Evolutionary conservation across 345 rosid genomes (phyloP).

Genomic region (Excoecaria agallocha): DNA sequence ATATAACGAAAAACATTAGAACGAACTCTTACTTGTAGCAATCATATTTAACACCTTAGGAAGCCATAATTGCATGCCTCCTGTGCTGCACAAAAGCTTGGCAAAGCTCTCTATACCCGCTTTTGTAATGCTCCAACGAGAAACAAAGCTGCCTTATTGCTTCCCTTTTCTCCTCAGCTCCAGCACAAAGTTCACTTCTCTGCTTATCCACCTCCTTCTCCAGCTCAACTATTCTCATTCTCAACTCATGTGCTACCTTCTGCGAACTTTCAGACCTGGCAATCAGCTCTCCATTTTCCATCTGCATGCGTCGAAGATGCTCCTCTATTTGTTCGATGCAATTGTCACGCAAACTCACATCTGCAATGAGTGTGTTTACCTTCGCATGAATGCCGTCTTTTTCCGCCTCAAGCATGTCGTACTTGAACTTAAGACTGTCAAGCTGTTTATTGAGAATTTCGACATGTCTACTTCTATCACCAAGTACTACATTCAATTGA

Average conservation of each 20-base stretch:
- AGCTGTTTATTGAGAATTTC: slow-evolving; percentile 35
- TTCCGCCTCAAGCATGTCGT: slow-evolving; percentile 30
- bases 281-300: slow-evolving; percentile 47
- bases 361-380: slow-evolving; percentile 34
- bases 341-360: slow-evolving; percentile 34
- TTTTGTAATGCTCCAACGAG: slow-evolving; percentile 74
- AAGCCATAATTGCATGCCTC: slow-evolving; percentile 35
- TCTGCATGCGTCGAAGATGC: slow-evolving; percentile 46
- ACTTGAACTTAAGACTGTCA: slow-evolving; percentile 25
- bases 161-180: slow-evolving; percentile 76
- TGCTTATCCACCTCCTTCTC: slow-evolving; percentile 39
- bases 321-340: slow-evolving; percentile 41
- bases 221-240: slow-evolving; percentile 40
- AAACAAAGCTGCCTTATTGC: slow-evolving; percentile 88
- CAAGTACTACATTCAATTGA: slow-evolving; percentile 43
- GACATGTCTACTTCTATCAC: slow-evolving; percentile 32
- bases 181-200: slow-evolving; percentile 40
- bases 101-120: slow-evolving; percentile 57
- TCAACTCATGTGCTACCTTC: slow-evolving; percentile 31
- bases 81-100: slow-evolving; percentile 44
- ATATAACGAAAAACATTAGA: neutral
- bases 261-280: slow-evolving; percentile 29
- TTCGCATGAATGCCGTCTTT: slow-evolving; percentile 38
- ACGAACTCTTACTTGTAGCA: neutral
- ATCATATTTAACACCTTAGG: slow-evolving; percentile 16